These are phyloP conservation scores for Elongisporangium undulatum DNA, from an alignment of 352 stramenopile species.

Conservation along the genomic window DNA sequence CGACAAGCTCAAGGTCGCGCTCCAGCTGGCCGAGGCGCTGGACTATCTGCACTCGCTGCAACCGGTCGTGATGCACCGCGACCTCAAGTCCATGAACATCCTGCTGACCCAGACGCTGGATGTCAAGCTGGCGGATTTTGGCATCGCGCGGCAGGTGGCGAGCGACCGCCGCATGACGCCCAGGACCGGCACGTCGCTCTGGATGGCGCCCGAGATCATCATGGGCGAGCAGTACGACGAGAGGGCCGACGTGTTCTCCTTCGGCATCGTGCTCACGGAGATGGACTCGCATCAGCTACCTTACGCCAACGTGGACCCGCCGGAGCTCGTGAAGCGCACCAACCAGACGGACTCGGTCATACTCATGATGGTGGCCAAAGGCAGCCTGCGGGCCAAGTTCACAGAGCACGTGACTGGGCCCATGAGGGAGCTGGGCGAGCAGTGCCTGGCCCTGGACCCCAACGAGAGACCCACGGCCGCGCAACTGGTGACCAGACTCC, in stretches of 20 bases:
- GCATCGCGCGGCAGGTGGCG: slow-evolving; percentile 25
- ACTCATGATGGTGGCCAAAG: slow-evolving; percentile 29
- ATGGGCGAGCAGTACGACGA: slow-evolving; percentile 35
- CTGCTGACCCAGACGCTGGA: slow-evolving; percentile 19
- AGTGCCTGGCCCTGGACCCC: slow-evolving; percentile 33
- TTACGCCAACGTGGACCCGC: slow-evolving; percentile 18
- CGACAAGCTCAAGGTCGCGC: slow-evolving; percentile 27
- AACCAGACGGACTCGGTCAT: slow-evolving; percentile 17
- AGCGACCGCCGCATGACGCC: slow-evolving; percentile 30
- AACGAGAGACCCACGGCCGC: slow-evolving; percentile 25
- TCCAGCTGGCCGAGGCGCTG: slow-evolving; percentile 26
- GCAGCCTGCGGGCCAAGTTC: slow-evolving; percentile 27
- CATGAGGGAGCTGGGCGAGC: slow-evolving; percentile 20
- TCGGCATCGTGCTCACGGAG: slow-evolving; percentile 37
- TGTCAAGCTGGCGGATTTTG: slow-evolving; percentile 48
- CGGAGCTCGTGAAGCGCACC: slow-evolving; percentile 13
- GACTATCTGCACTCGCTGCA: slow-evolving; percentile 43
- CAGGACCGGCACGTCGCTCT: slow-evolving; percentile 27
- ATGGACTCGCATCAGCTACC: slow-evolving; percentile 35
- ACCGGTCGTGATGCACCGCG: slow-evolving; percentile 31
- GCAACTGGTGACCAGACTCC: slow-evolving; percentile 29
- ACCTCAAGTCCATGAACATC: slow-evolving; percentile 63
- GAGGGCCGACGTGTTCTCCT: slow-evolving; percentile 45
- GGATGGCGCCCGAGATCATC: slow-evolving; percentile 46
- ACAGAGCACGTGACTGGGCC: slow-evolving; percentile 14